Conservation (phyloP, 225 moss, liverwort and hornwort species). For the Bryum argenteum region DNA sequence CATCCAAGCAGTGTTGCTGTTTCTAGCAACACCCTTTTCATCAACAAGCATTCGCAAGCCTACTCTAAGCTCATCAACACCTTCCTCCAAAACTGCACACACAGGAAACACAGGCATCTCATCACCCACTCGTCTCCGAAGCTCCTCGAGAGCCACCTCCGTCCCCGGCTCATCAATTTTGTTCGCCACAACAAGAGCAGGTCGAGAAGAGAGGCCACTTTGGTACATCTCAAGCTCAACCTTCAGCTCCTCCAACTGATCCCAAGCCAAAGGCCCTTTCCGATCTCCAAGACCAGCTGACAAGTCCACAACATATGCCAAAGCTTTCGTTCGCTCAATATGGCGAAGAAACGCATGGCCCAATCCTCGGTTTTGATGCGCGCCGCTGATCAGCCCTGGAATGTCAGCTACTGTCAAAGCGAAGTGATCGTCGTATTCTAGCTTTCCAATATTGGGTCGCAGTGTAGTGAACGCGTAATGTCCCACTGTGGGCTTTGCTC, state of each 20-base stretch:
- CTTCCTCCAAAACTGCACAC: slow-evolving; percentile 97
- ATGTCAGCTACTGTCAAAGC: slow-evolving; percentile 89
- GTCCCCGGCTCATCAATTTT: slow-evolving; percentile 93
- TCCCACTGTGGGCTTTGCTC: slow-evolving; percentile 77
- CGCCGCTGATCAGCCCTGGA: slow-evolving; percentile 86
- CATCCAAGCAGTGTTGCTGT: slow-evolving; percentile 27
- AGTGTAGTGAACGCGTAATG: slow-evolving; percentile 94
- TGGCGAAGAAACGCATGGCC: slow-evolving; percentile 95
- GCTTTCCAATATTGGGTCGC: slow-evolving; percentile 89
- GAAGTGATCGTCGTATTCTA: slow-evolving; percentile 83
- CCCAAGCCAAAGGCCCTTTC: slow-evolving; percentile 82
- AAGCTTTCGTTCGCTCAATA: slow-evolving; percentile 86
- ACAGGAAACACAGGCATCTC: slow-evolving; percentile 70
- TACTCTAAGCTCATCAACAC: slow-evolving; percentile 61
- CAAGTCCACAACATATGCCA: slow-evolving; percentile 91
- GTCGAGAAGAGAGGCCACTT: slow-evolving; percentile 67
- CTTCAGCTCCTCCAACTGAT: slow-evolving; percentile 80
- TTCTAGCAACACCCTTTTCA: slow-evolving; percentile 8
- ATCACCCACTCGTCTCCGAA: slow-evolving; percentile 58
- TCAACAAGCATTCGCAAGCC: slow-evolving; percentile 75
- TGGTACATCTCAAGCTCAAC: slow-evolving; percentile 84
- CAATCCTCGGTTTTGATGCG: slow-evolving; percentile 80
- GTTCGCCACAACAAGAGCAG: slow-evolving; percentile 81
- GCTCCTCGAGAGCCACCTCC: slow-evolving; percentile 56
- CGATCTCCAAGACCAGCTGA: slow-evolving; percentile 76